Conservation (phyloP, 106 monocot genomes). For the Amphibolis antarctica region DNA sequence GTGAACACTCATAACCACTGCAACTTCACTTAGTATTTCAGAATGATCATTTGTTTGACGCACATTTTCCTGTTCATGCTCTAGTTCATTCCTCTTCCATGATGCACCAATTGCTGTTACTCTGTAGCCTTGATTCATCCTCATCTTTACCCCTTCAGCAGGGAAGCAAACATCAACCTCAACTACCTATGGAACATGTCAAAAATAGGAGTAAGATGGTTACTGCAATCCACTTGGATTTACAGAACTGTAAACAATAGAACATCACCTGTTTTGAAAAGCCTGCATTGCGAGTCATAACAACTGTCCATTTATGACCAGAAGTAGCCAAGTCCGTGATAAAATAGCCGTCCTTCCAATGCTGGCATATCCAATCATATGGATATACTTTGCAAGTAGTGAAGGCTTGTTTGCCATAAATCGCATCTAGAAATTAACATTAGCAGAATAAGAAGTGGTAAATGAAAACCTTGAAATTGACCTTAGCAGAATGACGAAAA, state of each 20-base stretch:
- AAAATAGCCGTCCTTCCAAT: slow-evolving; percentile 1
- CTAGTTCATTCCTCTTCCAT: no score
- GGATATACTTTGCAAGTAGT: background rate
- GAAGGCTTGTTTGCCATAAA: background rate
- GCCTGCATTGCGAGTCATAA: background rate
- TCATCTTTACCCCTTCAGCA: background rate
- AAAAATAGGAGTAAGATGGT: background rate
- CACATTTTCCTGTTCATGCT: background rate
- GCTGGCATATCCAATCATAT: background rate
- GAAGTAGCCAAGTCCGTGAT: background rate
- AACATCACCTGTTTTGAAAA: slow-evolving; percentile 1
- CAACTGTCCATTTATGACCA: slow-evolving; percentile 2
- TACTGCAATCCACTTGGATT: background rate
- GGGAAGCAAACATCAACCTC: slow-evolving; percentile 6
- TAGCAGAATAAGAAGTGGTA: no score
- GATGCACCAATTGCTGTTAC: slow-evolving; percentile 1
- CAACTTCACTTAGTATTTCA: background rate
- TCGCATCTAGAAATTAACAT: background rate
- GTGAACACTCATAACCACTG: slow-evolving; percentile 4
- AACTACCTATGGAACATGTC: background rate
- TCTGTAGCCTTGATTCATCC: slow-evolving; percentile 3
- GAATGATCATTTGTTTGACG: background rate
- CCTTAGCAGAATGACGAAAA: no score
- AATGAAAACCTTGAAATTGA: no score
- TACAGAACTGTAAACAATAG: background rate